A percentile compares a stretch with the other conserved stretches of the same genome.
These are phyloP conservation scores for Gossypium herbaceum DNA, from an alignment of 345 rosid genomes.

Conservation along the genomic window DNA sequence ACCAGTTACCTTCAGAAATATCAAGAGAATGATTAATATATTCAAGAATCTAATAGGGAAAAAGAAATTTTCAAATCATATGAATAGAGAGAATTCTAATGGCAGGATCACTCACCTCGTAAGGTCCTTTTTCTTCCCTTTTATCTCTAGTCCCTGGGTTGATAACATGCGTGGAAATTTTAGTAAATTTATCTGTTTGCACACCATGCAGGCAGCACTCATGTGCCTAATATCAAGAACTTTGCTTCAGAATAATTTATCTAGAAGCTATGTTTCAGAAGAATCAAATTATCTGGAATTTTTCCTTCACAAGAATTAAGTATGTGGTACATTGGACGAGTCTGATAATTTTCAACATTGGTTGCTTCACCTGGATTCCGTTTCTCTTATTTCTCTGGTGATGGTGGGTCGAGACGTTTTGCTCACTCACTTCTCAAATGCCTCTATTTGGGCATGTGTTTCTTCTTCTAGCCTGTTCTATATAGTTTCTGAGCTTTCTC, in stretches of 20 bases:
- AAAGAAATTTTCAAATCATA: neutral
- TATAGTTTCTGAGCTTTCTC: neutral
- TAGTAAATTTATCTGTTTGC: conserved; percentile 3
- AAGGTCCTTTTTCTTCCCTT: conserved; percentile 21
- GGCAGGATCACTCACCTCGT: conserved; percentile 18
- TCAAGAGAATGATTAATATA: neutral
- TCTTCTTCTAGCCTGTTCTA: neutral
- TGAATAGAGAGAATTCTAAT: conserved; percentile 20
- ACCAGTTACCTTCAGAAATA: conserved; percentile 15
- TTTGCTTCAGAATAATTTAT: conserved; percentile 18
- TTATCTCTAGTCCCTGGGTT: neutral
- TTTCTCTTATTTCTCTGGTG: neutral
- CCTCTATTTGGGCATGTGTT: neutral
- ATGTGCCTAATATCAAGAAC: conserved; percentile 4
- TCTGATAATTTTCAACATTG: conserved; percentile 5
- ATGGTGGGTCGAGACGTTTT: neutral
- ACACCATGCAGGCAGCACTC: conserved; percentile 29
- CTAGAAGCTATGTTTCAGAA: conserved; percentile 14
- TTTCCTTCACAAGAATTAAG: conserved; percentile 13
- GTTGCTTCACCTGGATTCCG: conserved; percentile 19
- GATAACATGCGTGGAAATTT: neutral
- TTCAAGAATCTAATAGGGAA: conserved; percentile 8
- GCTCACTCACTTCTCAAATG: neutral
- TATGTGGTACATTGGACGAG: conserved; percentile 8
- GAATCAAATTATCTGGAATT: conserved; percentile 10